Conservation (phyloP, 2,329 filamentous ascomycete genomes). For the Laburnicola sp. region DNA sequence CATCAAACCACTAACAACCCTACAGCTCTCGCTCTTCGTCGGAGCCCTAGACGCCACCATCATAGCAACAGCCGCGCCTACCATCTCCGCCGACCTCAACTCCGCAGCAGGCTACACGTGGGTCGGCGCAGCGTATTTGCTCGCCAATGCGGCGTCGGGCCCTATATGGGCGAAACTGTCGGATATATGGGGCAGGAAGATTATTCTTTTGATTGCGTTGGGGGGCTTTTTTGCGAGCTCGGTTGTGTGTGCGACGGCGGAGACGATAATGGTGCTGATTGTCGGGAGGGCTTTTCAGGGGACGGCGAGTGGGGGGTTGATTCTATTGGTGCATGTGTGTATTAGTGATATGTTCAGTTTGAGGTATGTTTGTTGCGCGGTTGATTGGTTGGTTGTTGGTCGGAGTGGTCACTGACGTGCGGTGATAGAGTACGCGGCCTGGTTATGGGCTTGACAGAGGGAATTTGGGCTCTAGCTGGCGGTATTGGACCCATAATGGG, state of each 20-base stretch:
- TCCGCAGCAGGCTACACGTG: slow-evolving; percentile 73
- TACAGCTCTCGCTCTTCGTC: slow-evolving; percentile 47
- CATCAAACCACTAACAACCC: not conserved
- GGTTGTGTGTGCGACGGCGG: slow-evolving; percentile 60
- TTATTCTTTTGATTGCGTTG: slow-evolving; percentile 56
- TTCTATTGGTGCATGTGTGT: slow-evolving; percentile 64
- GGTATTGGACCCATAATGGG: slow-evolving; percentile 58
- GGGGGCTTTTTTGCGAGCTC: slow-evolving; percentile 64
- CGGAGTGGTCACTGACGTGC: not conserved
- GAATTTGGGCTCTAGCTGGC: slow-evolving; percentile 60
- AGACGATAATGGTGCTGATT: slow-evolving; percentile 63
- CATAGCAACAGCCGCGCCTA: slow-evolving; percentile 67
- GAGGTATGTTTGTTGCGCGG: slow-evolving; percentile 41
- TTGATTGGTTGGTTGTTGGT: no score
- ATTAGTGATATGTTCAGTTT: slow-evolving; percentile 67
- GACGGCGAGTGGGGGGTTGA: slow-evolving; percentile 64
- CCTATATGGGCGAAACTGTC: slow-evolving; percentile 70
- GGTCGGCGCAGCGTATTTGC: slow-evolving; percentile 74
- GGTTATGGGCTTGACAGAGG: slow-evolving; percentile 56
- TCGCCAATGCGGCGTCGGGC: slow-evolving; percentile 67
- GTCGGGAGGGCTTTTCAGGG: slow-evolving; percentile 65
- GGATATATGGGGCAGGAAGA: slow-evolving; percentile 63
- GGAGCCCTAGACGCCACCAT: slow-evolving; percentile 58
- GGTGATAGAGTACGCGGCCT: slow-evolving; percentile 49
- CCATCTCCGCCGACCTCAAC: slow-evolving; percentile 65